These are phyloP conservation scores for Calonectria pseudoreteaudii DNA, from an alignment of 2,329 filamentous ascomycete genomes.

Conservation along the genomic window DNA sequence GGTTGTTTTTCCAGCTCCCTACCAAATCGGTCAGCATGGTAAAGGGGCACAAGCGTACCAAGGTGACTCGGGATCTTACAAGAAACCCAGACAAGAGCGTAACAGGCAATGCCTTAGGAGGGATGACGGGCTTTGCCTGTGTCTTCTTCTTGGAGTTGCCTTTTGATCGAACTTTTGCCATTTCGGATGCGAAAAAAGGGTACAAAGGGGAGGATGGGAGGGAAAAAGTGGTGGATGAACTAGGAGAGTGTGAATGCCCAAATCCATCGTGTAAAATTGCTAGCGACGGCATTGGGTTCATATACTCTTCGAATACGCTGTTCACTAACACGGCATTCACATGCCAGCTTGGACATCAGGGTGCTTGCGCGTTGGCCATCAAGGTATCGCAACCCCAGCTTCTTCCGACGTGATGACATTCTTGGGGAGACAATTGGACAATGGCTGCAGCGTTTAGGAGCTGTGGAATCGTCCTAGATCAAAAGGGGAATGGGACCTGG, in stretches of 20 bases:
- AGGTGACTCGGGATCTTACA: conserved; percentile 29
- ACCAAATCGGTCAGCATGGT: neutral
- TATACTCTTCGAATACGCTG: conserved; percentile 22
- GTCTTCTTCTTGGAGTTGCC: conserved; percentile 26
- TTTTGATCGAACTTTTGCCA: conserved; percentile 33
- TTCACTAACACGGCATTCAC: conserved; percentile 8
- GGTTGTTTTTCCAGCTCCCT: conserved; percentile 79
- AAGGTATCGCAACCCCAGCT: conserved; percentile 14
- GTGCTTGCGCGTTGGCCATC: conserved; percentile 14
- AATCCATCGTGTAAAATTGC: neutral
- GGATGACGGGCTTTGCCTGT: conserved; percentile 25
- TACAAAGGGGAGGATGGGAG: neutral
- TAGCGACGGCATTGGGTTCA: neutral
- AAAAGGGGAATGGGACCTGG: neutral
- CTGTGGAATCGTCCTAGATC: neutral
- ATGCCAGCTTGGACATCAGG: conserved; percentile 34
- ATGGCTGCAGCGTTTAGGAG: neutral
- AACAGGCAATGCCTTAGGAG: conserved; percentile 46
- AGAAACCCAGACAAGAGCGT: conserved; percentile 51
- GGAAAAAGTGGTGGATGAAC: too few relatives aligned
- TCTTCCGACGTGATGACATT: conserved; percentile 10
- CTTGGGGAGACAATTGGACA: conserved; percentile 25
- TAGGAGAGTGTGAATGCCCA: neutral
- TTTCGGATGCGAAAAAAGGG: conserved; percentile 5
- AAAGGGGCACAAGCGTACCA: too few relatives aligned